A percentile compares a stretch with the other conserved stretches of the same genome.
Conservation (phyloP, 352 stramenopile species). For the Phytophthora rubi region DNA sequence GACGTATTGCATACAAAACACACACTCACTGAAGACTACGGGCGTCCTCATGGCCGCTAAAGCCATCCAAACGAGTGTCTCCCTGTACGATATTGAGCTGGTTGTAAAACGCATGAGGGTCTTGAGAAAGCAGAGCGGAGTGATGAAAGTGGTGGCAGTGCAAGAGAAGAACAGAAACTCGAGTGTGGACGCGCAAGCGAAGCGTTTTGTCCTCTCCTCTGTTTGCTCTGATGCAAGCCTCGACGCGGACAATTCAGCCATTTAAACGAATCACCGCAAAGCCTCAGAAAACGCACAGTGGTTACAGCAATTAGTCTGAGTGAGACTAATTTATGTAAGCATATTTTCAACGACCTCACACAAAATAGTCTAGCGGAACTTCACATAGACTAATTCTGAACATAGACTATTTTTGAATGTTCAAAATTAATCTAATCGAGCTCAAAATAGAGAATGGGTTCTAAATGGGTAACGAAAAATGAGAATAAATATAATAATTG, state of each 20-base stretch:
- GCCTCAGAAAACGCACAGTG: background rate
- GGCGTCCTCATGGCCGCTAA: slow-evolving; percentile 3
- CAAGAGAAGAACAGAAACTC: background rate
- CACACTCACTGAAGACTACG: slow-evolving; percentile 30
- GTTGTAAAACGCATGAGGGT: slow-evolving; percentile 1
- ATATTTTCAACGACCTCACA: too few species aligned
- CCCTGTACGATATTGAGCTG: slow-evolving; percentile 6
- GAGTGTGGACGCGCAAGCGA: background rate
- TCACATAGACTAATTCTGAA: too few species aligned
- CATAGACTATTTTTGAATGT: too few species aligned
- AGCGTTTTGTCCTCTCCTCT: background rate
- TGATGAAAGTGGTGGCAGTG: background rate
- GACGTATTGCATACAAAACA: slow-evolving; percentile 42
- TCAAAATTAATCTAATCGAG: too few species aligned
- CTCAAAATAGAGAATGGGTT: too few species aligned
- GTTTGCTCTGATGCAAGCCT: background rate
- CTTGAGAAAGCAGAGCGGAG: background rate
- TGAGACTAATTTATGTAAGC: too few species aligned
- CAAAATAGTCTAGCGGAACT: too few species aligned
- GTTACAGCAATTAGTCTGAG: too few species aligned
- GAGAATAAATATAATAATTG: too few species aligned
- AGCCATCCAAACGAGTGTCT: slow-evolving; percentile 6
- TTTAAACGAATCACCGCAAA: background rate
- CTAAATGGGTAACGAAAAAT: too few species aligned
- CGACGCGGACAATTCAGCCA: background rate